Conservation (phyloP, 2,329 filamentous ascomycete species). For the Dactylellina leptospora region DNA sequence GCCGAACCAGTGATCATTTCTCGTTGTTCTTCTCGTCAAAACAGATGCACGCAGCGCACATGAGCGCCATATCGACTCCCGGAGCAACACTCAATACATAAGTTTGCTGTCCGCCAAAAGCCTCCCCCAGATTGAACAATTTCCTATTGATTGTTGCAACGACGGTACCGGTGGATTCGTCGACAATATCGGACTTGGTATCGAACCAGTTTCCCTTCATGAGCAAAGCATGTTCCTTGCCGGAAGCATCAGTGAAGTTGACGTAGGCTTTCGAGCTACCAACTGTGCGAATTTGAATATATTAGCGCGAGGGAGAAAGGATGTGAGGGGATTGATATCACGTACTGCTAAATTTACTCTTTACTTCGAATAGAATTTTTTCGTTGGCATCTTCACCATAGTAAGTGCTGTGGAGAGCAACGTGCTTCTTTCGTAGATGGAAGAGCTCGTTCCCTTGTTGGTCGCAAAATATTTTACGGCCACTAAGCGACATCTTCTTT, state of each 20-base stretch:
- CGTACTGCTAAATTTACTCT: constrained; percentile 67
- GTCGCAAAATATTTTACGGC: constrained; percentile 68
- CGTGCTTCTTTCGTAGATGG: constrained; percentile 67
- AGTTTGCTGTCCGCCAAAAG: constrained; percentile 71
- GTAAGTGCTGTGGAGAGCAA: constrained; percentile 66
- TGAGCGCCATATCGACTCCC: constrained; percentile 71
- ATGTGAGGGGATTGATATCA: constrained; percentile 52
- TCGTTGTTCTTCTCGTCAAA: constrained; percentile 73
- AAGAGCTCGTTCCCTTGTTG: constrained; percentile 67
- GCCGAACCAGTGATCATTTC: constrained; percentile 28
- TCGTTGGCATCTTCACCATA: constrained; percentile 63
- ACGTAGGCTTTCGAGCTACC: constrained; percentile 67
- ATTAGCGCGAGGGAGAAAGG: background rate
- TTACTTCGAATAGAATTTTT: constrained; percentile 67
- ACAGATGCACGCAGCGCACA: constrained; percentile 73
- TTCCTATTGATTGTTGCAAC: constrained; percentile 71
- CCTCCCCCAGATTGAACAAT: constrained; percentile 67
- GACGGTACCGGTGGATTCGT: constrained; percentile 64
- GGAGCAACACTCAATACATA: constrained; percentile 72
- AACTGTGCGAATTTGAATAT: constrained; percentile 60
- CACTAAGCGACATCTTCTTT: constrained; percentile 65
- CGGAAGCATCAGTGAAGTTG: constrained; percentile 66
- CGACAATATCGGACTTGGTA: constrained; percentile 67
- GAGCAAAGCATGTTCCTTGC: constrained; percentile 63
- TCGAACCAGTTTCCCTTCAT: constrained; percentile 73